Base-by-base conservation (phyloP, 208 protist genomes). In the Blechomonas ayalai region DNA sequence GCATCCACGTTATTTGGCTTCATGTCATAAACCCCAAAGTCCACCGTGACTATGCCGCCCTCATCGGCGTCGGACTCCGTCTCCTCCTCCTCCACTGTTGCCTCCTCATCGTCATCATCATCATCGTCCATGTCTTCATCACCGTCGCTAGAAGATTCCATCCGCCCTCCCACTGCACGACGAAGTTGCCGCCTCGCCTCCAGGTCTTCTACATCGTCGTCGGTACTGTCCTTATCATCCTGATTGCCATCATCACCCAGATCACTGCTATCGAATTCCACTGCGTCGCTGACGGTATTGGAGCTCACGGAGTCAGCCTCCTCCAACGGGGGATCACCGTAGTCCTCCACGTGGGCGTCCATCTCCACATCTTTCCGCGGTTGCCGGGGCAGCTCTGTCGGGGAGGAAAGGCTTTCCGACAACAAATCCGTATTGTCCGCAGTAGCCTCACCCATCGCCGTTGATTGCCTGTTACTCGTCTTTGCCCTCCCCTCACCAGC, bases 1-100 rank as follows among this genome's bases (percentile, higher is more conserved):
- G 73, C 73, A 44, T 87, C 65, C 1, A 90, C 52, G 63, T 94
- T 57, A 0, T 59, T 56, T 43, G 7, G 10, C 47, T 64, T 48
- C 79, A 94, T 88, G 48, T 89, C 80, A 42, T 76, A 90, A 29
- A 89, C 86, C n/a, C 80, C 86, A 67, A 94, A 94, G 47, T 91
- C 82, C 2, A 94, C 79, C 32, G 73, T 76, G 16, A 93, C 71
- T 4, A 73, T 46, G 36, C 53, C 66, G 27, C 35, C 62, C 5
- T 65, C 55, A 9, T 49, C 48, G 8, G 34, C 48, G 20, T 66
- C 57, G 16, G 37, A 52, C 7, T 38, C 39, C 13, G 58, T 54
- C 6, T 60, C 58, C 7, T 63, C 61, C 7, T 55, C 59, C n/a
- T 69, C 54, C 7, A 65, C 63, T 20, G 20, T 36, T 36, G 28